phyloP scores from a whole-genome alignment of 1,139 yeast genomes.

The Candida anutae region DNA sequence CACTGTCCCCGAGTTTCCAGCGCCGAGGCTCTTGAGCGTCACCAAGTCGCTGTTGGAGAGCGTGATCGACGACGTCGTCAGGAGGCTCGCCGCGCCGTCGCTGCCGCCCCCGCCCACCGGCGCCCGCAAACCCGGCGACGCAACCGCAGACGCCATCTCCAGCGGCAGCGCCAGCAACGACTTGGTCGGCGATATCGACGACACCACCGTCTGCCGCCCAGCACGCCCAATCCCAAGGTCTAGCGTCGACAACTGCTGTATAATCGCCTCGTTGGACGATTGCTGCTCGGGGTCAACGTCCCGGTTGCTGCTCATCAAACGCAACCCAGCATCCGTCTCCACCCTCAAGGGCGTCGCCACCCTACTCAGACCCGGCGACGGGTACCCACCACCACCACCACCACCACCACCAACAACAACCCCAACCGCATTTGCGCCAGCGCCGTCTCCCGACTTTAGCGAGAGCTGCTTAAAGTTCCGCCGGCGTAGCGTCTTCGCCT shows the following conservation, averaged over 20 bases:
- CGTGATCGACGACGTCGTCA: constrained; percentile 31
- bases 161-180: constrained; percentile 18
- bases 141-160: constrained; percentile 4
- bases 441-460: constrained; percentile 13
- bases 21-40: constrained; percentile 70
- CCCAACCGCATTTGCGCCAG: not conserved
- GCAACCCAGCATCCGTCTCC: not conserved
- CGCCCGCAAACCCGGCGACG: not conserved
- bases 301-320: constrained; percentile 12
- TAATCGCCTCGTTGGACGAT: constrained; percentile 16
- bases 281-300: constrained; percentile 24
- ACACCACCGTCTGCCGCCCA: constrained; percentile 31
- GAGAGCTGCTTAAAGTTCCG: constrained; percentile 69
- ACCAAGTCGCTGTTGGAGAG: constrained; percentile 64
- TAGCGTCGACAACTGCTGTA: constrained; percentile 24
- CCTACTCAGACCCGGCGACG: not conserved
- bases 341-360: not conserved
- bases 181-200: constrained; percentile 39
- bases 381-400: not conserved
- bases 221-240: constrained; percentile 9
- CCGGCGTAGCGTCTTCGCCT: constrained; percentile 58
- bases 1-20: constrained; percentile 93
- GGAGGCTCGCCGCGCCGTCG: too few species aligned
- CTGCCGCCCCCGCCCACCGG: constrained; percentile 5
- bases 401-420: not conserved